Evolutionary conservation across 2,329 filamentous ascomycete genomes (phyloP).

Genomic region (Colletotrichum destructivum): DNA sequence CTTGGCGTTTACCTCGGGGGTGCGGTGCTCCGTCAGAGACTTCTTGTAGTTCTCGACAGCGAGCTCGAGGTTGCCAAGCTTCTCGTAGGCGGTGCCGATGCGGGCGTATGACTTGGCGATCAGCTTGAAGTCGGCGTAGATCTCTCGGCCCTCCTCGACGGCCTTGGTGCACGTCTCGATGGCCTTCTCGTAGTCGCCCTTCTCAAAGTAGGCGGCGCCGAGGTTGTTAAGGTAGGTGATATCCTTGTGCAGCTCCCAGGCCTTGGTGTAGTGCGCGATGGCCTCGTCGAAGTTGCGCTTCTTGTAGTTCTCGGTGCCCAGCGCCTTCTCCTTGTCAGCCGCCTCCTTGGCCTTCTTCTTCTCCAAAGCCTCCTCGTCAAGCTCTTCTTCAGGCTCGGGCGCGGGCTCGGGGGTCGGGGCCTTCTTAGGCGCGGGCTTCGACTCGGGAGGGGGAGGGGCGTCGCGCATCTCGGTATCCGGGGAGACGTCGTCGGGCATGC

Average conservation of each 20-base stretch:
- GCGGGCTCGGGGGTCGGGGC: slow-evolving; percentile 70
- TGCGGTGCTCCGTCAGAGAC: slow-evolving; percentile 96
- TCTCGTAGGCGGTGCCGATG: slow-evolving; percentile 95
- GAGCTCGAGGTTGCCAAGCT: slow-evolving; percentile 81
- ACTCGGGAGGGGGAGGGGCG: slow-evolving; percentile 57
- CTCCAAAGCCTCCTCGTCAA: slow-evolving; percentile 86
- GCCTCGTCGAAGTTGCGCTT: slow-evolving; percentile 97
- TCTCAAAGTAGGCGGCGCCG: slow-evolving; percentile 94
- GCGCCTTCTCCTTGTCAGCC: slow-evolving; percentile 93
- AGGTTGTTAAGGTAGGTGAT: slow-evolving; percentile 98
- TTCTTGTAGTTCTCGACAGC: slow-evolving; percentile 94
- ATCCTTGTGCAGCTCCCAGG: slow-evolving; percentile 95
- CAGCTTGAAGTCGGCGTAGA: slow-evolving; percentile 97
- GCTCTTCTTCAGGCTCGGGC: slow-evolving; percentile 77
- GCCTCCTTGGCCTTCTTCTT: slow-evolving; percentile 93
- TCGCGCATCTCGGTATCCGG: slow-evolving; percentile 88
- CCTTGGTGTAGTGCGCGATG: slow-evolving; percentile 93
- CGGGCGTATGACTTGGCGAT: slow-evolving; percentile 98
- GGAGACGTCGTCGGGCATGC: slow-evolving; percentile 55
- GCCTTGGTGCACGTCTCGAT: slow-evolving; percentile 92
- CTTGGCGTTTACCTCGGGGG: slow-evolving; percentile 93
- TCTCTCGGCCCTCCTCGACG: slow-evolving; percentile 88
- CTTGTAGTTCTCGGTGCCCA: slow-evolving; percentile 97
- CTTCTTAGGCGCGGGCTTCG: slow-evolving; percentile 67
- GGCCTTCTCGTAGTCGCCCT: slow-evolving; percentile 90